Conservation (phyloP, 2,329 filamentous ascomycete species). For the Meredithiella fracta region DNA sequence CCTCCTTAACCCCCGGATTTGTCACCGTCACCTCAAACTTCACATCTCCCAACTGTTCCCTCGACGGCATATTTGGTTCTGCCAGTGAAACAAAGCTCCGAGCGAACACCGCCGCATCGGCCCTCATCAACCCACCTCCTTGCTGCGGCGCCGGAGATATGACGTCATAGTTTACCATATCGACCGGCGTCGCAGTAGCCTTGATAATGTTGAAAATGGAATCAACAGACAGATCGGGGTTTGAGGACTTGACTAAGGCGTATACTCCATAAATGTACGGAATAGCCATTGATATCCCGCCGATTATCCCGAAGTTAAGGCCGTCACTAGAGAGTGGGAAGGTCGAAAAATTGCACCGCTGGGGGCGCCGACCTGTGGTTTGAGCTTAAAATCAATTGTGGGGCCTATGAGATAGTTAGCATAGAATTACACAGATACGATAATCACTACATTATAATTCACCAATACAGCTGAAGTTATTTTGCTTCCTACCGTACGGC, state of each 20-base stretch:
- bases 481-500: slow-evolving; percentile 9
- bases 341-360: slow-evolving; percentile 23
- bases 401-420: slow-evolving; percentile 14
- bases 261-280: slow-evolving; percentile 37
- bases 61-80: slow-evolving; percentile 1
- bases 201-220: slow-evolving; percentile 21
- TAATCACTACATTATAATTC: too few relatives aligned
- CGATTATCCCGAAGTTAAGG: slow-evolving; percentile 22
- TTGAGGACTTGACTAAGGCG: slow-evolving; percentile 24
- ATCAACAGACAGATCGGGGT: slow-evolving; percentile 17
- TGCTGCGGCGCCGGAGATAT: slow-evolving; percentile 21
- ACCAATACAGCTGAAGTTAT: slow-evolving; percentile 15
- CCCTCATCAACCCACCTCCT: slow-evolving; percentile 22
- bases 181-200: slow-evolving; percentile 19
- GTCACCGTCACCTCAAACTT: background rate
- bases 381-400: slow-evolving; percentile 18
- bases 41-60: background rate
- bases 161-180: slow-evolving; percentile 19
- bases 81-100: slow-evolving; percentile 1
- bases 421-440: too few relatives aligned
- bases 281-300: slow-evolving; percentile 40
- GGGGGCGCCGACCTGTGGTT: slow-evolving; percentile 21
- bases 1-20: slow-evolving; percentile 5
- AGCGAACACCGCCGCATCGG: slow-evolving; percentile 18
- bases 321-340: slow-evolving; percentile 15